phyloP scores from a whole-genome alignment of 148 eudicot genomes.

The Dianthus caryophyllus region DNA sequence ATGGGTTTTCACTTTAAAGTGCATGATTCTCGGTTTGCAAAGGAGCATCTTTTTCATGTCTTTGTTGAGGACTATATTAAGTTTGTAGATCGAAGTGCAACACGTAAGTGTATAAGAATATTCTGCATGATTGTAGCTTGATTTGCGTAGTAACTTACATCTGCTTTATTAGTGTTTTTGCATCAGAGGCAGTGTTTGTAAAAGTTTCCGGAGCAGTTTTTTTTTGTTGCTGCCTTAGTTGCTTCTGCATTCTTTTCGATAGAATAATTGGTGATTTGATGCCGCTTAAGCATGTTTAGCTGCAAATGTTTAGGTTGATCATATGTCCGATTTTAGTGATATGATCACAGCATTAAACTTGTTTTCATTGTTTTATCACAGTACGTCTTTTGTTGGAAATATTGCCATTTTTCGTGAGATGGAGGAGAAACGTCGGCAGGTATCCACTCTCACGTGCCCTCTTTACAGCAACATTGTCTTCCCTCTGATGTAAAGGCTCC shows the following conservation, averaged over 20 bases:
- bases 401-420: constrained; percentile 64
- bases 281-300: constrained; percentile 4
- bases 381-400: constrained; percentile 86
- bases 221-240: not conserved
- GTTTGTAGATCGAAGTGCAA: not conserved
- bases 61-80: not conserved
- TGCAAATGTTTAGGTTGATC: not conserved
- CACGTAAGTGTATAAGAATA: not conserved
- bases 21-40: not conserved
- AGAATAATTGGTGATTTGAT: not conserved
- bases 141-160: not conserved
- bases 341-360: constrained; percentile 7
- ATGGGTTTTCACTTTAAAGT: not conserved
- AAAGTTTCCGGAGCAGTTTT: not conserved
- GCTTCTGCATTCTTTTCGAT: not conserved
- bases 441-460: constrained; percentile 21
- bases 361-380: constrained; percentile 29
- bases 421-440: constrained; percentile 81
- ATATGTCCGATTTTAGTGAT: not conserved
- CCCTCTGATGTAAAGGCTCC: too few species aligned
- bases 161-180: not conserved
- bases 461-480: not conserved
- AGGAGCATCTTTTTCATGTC: not conserved
- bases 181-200: not conserved
- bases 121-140: not conserved